phyloP scores from a whole-genome alignment of 2,329 filamentous ascomycete genomes.

The Paecilomyces niveus region DNA sequence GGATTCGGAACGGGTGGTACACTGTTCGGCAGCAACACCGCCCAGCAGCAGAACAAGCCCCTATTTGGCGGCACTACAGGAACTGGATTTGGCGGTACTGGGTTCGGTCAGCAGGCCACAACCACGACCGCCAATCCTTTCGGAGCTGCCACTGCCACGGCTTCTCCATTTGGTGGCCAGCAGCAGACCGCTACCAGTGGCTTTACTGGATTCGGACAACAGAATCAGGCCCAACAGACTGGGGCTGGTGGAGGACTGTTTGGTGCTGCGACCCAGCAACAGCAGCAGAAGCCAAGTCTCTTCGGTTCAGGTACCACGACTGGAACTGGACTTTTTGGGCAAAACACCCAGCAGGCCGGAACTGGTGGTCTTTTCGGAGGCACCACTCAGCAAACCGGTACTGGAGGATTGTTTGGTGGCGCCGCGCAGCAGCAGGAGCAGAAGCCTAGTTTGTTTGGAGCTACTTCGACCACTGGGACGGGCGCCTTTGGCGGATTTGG shows the following conservation, averaged over 20 bases:
- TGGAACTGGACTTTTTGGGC: conserved; percentile 29
- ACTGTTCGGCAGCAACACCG: conserved; percentile 35
- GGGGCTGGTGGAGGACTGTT: conserved; percentile 17
- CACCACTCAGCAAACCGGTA: conserved; percentile 24
- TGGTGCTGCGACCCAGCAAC: conserved; percentile 37
- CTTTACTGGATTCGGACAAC: conserved; percentile 39
- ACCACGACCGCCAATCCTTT: conserved; percentile 32
- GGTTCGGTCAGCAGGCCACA: conserved; percentile 32
- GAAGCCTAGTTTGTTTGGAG: conserved; percentile 30
- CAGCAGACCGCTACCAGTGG: conserved; percentile 26
- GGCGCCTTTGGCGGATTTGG: conserved; percentile 35
- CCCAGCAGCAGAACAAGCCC: conserved; percentile 27
- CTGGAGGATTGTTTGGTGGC: conserved; percentile 27
- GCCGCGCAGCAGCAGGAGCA: conserved; percentile 26
- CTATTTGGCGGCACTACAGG: conserved; percentile 24
- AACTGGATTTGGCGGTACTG: conserved; percentile 28
- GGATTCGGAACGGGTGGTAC: conserved; percentile 29
- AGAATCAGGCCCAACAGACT: conserved; percentile 34
- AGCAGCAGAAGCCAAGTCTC: conserved; percentile 32
- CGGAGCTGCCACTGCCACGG: conserved; percentile 31
- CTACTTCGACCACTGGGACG: conserved; percentile 15
- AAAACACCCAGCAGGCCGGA: conserved; percentile 30
- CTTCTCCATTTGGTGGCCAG: conserved; percentile 38
- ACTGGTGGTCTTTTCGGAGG: conserved; percentile 38
- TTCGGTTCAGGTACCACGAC: conserved; percentile 35